Percentiles rank a stretch among this genome's conserved stretches.
These are phyloP conservation scores for Bipolaris zeicola DNA, from an alignment of 2,329 filamentous ascomycete species.

Conservation along the genomic window DNA sequence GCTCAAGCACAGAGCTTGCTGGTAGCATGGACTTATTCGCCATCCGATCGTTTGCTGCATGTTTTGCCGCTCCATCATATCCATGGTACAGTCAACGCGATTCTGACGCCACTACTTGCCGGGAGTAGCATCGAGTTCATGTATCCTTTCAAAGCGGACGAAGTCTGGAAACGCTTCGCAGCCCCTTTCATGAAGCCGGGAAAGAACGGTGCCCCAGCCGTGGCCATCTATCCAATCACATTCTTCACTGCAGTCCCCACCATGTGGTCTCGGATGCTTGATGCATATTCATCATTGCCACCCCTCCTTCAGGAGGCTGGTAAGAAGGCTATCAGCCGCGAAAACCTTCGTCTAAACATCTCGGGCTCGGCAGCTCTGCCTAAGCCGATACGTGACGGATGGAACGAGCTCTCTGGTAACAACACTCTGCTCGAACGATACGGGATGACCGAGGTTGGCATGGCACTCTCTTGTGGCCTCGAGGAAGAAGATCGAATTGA, in stretches of 20 bases:
- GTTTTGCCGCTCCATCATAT: constrained; percentile 95
- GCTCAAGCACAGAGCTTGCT: constrained; percentile 82
- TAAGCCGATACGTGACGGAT: constrained; percentile 82
- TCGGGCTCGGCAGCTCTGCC: constrained; percentile 94
- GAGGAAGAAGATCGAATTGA: constrained; percentile 78
- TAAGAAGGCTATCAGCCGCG: constrained; percentile 71
- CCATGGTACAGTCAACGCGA: constrained; percentile 93
- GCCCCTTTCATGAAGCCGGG: constrained; percentile 67
- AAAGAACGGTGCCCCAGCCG: constrained; percentile 32
- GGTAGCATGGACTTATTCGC: constrained; percentile 84
- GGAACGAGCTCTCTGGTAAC: constrained; percentile 77
- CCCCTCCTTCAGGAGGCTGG: constrained; percentile 68
- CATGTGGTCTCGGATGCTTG: constrained; percentile 85
- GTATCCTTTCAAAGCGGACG: constrained; percentile 87
- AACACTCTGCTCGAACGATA: constrained; percentile 96
- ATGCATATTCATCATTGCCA: constrained; percentile 67
- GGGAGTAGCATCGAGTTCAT: constrained; percentile 92
- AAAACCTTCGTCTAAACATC: constrained; percentile 84
- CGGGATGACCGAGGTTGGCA: constrained; percentile 98
- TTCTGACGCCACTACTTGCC: constrained; percentile 86
- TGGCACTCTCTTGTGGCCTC: constrained; percentile 93
- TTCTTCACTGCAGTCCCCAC: constrained; percentile 97
- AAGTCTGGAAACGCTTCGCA: constrained; percentile 84
- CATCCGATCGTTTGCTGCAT: constrained; percentile 81
- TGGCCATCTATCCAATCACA: constrained; percentile 62